Evolutionary conservation across 306 rosid species (phyloP).

Genomic region (Lathyrus tuberosus): DNA sequence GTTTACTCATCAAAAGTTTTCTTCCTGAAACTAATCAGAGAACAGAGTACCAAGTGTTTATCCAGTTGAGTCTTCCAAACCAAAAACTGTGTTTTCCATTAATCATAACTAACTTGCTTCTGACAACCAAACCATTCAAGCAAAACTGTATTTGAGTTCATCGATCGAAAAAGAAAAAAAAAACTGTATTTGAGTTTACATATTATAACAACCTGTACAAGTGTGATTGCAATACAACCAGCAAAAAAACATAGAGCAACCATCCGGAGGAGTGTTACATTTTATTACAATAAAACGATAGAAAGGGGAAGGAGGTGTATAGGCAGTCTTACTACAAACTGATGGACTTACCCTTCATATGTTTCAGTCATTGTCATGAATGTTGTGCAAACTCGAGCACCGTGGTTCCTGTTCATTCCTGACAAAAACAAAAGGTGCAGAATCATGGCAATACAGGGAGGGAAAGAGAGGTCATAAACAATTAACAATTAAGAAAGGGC

Average conservation of each 20-base stretch:
- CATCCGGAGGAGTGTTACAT: constrained; percentile 6
- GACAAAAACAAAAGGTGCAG: constrained; percentile 37
- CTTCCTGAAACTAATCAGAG: neutral
- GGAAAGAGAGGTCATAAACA: neutral
- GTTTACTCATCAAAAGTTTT: neutral
- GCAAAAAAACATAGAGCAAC: neutral
- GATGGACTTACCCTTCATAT: neutral
- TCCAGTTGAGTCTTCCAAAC: neutral
- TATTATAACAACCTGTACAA: constrained; percentile 6
- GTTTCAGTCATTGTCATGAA: neutral
- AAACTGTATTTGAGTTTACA: neutral
- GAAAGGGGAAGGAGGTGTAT: neutral
- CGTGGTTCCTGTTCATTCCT: constrained; percentile 19
- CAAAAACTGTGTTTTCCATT: neutral
- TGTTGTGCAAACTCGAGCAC: neutral
- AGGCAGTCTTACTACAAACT: neutral
- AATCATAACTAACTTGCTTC: neutral
- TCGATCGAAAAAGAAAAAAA: neutral
- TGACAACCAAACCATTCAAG: neutral
- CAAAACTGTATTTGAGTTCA: constrained; percentile 9
- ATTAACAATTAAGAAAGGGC: neutral
- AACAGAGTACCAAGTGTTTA: neutral
- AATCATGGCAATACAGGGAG: constrained; percentile 13
- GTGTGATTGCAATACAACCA: neutral
- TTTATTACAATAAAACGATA: constrained; percentile 8